Base-by-base conservation (phyloP, 1,284 basidiomycete genomes). In the Termitomyces sp. region DNA sequence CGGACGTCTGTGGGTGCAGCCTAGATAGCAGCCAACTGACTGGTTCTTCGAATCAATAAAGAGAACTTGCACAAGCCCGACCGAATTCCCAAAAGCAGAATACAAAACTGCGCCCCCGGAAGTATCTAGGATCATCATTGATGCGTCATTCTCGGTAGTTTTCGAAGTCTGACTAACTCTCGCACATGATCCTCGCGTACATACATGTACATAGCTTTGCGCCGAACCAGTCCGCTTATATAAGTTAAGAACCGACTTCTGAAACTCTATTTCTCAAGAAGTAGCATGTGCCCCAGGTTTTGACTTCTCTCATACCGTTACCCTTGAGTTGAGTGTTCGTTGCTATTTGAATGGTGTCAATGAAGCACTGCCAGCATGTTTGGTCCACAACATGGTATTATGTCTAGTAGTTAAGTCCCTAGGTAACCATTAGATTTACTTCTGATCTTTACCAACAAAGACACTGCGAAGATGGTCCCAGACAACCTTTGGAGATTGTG, bases 401-500 rank as follows among this genome's bases (percentile, higher is more conserved):
- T 13, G 7, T 47, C 31, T 49, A 49, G 38, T 39, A 26, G 34
- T 36, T 26, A 17, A 51, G 24, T 34, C 41, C 40, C 40, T 42
- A 41, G 34, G 43, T 33, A 39, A 38, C 33, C 2, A 42, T 38
- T 19, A 45, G 51, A 50, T 56, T 43, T 40, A 47, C 49, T 56
- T 66, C 65, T 73, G 72, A 64, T 70, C 68, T 66, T 69, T 73
- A 52, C 62, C 69, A 56, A 73, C 70, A 57, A 90, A 90, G 50
- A 87, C 73, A 64, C 82, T 79, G 56, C 79, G 74, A 63, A 98
- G 74, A 71, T 84, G 86, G 61, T 89, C 84, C 95, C 95, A 98
- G 28, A 98, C 95, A 56, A 97, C 81, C 59, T 79, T 82, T 15
- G 96, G 96, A 42, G 87, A 83, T 76, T 98, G 96, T 28, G 94